Evolutionary conservation across 73 alveolate genomes (phyloP), one percentile per base, ranked within the genome.

Genomic region (Stentor coeruleus): DNA sequence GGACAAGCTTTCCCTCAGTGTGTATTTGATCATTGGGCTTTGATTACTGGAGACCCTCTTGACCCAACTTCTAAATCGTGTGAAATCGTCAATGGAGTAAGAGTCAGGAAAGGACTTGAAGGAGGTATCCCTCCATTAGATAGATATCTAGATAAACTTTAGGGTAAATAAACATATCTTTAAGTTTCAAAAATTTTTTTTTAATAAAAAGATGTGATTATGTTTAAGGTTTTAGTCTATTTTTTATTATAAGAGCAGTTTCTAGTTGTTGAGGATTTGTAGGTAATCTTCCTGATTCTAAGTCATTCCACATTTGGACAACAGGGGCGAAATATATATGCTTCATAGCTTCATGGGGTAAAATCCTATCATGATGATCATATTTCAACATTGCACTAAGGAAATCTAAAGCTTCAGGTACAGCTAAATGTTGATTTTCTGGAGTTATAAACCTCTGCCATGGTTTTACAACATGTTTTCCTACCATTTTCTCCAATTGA

Each of bases 251-350:
- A n/a, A n/a, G n/a, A n/a, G n/a, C n/a, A n/a, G n/a, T n/a, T n/a
- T n/a, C n/a, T n/a, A n/a, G n/a, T n/a, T n/a, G n/a, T n/a, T n/a
- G n/a, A n/a, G n/a, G n/a, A n/a, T n/a, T n/a, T n/a, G n/a, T n/a
- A n/a, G n/a, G n/a, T n/a, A n/a, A n/a, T 49, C 20, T 49, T 6
- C 66, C 66, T 11, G 28, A 37, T 36, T 75, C 31, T 37, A 75
- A 14, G 31, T 36, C 59, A 37, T 75, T 35, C 72, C 83, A 75
- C 83, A 75, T 75, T 75, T 75, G n/a, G 33, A 14, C 33, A 2
- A 97, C 95, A 79, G 95, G 96, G 58, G 91, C 94, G 76, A 97
- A 97, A 84, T 95, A 94, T 28, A 97, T 93, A 81, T 97, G 99
- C 41, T 92, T 92, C 94, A 97, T 89, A 4, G 99, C 99, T 81